These are phyloP conservation scores for Alternaria alternata DNA, from an alignment of 2,329 filamentous ascomycete species.

Conservation along the genomic window DNA sequence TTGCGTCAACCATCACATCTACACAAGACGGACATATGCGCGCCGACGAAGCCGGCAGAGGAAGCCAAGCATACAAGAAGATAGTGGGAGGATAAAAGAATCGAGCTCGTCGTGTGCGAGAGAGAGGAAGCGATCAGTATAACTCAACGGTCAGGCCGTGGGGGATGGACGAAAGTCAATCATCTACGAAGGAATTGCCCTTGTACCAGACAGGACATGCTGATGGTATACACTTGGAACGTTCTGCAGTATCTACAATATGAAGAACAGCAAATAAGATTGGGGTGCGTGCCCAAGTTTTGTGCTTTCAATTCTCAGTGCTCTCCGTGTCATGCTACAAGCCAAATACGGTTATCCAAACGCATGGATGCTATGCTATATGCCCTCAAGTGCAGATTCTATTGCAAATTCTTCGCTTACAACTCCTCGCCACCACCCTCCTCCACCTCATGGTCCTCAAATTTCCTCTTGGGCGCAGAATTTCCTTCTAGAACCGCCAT, in stretches of 20 bases:
- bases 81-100: neutral
- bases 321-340: neutral
- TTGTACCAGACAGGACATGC: no score
- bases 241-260: no score
- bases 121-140: neutral
- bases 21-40: neutral
- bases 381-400: neutral
- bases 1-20: neutral
- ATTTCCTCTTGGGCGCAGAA: constrained; percentile 36
- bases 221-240: no score
- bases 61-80: neutral
- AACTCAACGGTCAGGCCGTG: neutral
- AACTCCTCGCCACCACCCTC: neutral
- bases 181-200: no score
- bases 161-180: no score
- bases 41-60: neutral
- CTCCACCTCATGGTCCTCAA: constrained; percentile 8
- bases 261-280: no score
- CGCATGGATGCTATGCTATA: neutral
- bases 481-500: constrained; percentile 17
- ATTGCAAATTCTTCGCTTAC: constrained; percentile 10
- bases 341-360: neutral
- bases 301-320: neutral
- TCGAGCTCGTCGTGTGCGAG: neutral
- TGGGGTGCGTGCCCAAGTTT: neutral